phyloP scores from a whole-genome alignment of 176 grass and related monocot species.

The Rhynchospora pubera region DNA sequence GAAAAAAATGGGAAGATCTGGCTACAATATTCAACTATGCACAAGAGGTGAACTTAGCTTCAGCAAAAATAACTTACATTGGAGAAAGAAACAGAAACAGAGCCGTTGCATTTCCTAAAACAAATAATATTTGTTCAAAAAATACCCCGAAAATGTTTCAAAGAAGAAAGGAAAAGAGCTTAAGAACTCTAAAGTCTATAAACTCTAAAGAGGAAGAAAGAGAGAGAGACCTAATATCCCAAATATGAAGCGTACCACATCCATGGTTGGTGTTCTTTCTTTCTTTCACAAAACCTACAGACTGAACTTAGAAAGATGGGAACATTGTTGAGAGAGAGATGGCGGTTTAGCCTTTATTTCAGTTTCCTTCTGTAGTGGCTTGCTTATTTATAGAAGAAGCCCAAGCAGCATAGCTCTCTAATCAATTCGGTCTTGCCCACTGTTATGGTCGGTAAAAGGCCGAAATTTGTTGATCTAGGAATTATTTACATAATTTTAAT shows the following conservation, averaged over 20 bases:
- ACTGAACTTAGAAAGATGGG: background rate
- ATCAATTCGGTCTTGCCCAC: conserved; percentile 17
- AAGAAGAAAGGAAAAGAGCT: background rate
- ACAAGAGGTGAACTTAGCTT: background rate
- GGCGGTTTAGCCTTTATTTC: background rate
- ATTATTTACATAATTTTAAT: too few species aligned
- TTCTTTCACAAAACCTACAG: background rate
- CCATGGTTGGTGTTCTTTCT: conserved; percentile 33
- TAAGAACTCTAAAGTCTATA: too few species aligned
- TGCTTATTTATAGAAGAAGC: conserved; percentile 12
- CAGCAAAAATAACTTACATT: conserved; percentile 37
- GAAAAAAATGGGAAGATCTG: background rate
- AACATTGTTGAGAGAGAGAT: background rate
- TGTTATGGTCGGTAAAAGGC: conserved; percentile 1
- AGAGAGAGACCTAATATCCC: conserved; percentile 44
- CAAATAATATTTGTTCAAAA: background rate
- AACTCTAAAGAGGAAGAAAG: background rate
- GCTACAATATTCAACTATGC: background rate
- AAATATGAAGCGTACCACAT: conserved; percentile 62
- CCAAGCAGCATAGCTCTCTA: background rate
- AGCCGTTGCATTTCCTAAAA: conserved; percentile 69
- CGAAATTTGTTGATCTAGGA: too few species aligned
- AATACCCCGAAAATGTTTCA: background rate
- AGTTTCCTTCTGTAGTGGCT: background rate
- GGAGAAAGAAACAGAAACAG: conserved; percentile 79